A percentile compares a stretch with the other conserved stretches of the same genome.
phyloP scores from a whole-genome alignment of 169 alveolate genomes.

The Eimeria maxima region DNA sequence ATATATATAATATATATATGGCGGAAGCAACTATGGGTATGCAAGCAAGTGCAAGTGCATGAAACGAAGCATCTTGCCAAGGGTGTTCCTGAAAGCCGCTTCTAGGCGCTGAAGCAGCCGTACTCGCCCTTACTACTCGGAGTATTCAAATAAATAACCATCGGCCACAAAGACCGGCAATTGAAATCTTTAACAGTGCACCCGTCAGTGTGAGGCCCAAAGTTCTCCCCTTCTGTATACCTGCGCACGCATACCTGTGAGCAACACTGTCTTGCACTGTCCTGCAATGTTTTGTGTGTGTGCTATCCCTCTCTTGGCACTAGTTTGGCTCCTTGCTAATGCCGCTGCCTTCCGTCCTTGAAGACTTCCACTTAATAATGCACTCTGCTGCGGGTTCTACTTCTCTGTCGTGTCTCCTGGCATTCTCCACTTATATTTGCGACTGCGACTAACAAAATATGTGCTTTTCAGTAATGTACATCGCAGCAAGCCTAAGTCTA shows the following conservation, averaged over 20 bases:
- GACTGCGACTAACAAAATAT: neutral
- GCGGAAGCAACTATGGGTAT: no score
- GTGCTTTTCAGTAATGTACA: neutral
- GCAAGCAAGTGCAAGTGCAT: no score
- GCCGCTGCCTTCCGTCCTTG: neutral
- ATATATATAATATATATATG: no score
- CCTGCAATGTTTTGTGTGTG: neutral
- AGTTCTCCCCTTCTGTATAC: constrained; percentile 88
- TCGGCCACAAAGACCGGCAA: constrained; percentile 86
- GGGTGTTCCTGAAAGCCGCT: no score
- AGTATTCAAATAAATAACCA: constrained; percentile 84
- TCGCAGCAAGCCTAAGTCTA: neutral
- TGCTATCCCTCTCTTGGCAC: neutral
- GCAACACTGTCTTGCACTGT: neutral
- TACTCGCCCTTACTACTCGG: constrained; percentile 48
- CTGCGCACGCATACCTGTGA: constrained; percentile 56
- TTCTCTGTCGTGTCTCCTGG: neutral
- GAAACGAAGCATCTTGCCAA: no score
- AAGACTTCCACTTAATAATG: neutral
- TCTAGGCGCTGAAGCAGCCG: no score
- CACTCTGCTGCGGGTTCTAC: neutral
- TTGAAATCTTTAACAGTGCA: constrained; percentile 86
- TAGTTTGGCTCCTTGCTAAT: neutral
- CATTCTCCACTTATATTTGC: neutral
- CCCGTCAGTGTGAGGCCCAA: constrained; percentile 90